Conservation (phyloP, 2,329 filamentous ascomycete species). For the Cryphonectria nitschkei region DNA sequence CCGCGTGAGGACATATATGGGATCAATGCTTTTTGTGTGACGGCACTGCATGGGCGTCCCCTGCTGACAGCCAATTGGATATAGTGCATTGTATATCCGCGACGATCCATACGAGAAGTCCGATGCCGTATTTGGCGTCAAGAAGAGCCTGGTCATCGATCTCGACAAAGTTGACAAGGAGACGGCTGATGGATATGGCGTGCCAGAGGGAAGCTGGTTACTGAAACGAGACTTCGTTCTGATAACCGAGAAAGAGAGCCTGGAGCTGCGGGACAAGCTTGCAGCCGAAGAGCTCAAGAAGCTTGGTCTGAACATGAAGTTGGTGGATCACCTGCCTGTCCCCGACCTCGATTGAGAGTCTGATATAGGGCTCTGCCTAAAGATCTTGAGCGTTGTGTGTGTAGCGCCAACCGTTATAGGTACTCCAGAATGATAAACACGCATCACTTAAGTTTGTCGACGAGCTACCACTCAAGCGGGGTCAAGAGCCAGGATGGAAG, state of each 20-base stretch:
- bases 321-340: slow-evolving; percentile 76
- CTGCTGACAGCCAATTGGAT: slow-evolving; percentile 15
- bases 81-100: slow-evolving; percentile 74
- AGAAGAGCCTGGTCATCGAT: slow-evolving; percentile 76
- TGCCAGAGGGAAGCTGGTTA: slow-evolving; percentile 65
- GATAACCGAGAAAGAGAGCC: slow-evolving; percentile 71
- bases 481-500: not conserved
- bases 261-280: slow-evolving; percentile 63
- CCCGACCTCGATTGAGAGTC: slow-evolving; percentile 60
- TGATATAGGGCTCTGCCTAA: not conserved
- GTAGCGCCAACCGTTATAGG: not conserved
- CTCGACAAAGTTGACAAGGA: slow-evolving; percentile 54
- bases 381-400: not conserved
- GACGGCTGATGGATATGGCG: slow-evolving; percentile 63
- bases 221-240: slow-evolving; percentile 79
- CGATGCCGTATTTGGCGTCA: slow-evolving; percentile 86
- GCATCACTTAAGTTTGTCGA: not conserved
- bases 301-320: slow-evolving; percentile 69
- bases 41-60: not conserved
- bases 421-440: not conserved
- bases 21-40: not conserved
- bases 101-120: slow-evolving; percentile 81
- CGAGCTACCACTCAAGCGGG: not conserved
- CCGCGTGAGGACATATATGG: not conserved
- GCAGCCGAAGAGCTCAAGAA: slow-evolving; percentile 69